Base-by-base conservation (phyloP, 2,329 filamentous ascomycete species). In the Xylariaceae sp. region DNA sequence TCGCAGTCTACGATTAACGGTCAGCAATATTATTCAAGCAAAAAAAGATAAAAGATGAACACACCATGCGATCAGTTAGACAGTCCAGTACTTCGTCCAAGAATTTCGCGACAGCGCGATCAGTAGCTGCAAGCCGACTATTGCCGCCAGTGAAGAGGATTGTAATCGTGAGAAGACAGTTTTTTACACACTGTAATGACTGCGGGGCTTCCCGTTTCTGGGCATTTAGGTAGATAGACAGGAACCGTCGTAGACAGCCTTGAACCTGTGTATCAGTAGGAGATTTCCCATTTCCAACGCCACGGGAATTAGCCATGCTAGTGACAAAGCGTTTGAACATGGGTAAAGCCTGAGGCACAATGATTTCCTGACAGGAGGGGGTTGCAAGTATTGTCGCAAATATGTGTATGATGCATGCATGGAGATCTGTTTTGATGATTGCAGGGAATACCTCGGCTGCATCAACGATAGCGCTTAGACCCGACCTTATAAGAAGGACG, bases 321-420 rank as follows among this genome's bases (percentile, higher is more conserved):
- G 85, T 85, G 59, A 98, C 83, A 73, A 99, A 99, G 26, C 93
- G 87, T 73, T 96, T 94, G 72, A 99, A 87, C 36, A 93, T 96
- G 0, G 95, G 91, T 14, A 99, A 82, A 2, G 92, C 88, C 74
- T 96, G 91, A 0, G 95, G 94, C 1, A 98, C 88, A 28, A 98
- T 91, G 33, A 91, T 83, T 23, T 91, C 86, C 75, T 99, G 96
- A 69, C 94, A 98, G 9, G 87, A 82, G 0, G 91, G 89, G 0
- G 92, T 97, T 12, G 91, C 90, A 11, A 99, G 83, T 55, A 96
- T 95, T 0, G 92, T 96, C 51, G 91, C 90, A 71, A 98, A 97
- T 53, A 98, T 96, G 77, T 99, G 93, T 46, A 99, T 85, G 65
- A 98, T 96, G 69, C 94, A 98, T 34, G 95, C 94, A 70, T 98